Evolutionary conservation across 202 grass and related monocot genomes (phyloP).

Genomic region (Saccharum hybrid): DNA sequence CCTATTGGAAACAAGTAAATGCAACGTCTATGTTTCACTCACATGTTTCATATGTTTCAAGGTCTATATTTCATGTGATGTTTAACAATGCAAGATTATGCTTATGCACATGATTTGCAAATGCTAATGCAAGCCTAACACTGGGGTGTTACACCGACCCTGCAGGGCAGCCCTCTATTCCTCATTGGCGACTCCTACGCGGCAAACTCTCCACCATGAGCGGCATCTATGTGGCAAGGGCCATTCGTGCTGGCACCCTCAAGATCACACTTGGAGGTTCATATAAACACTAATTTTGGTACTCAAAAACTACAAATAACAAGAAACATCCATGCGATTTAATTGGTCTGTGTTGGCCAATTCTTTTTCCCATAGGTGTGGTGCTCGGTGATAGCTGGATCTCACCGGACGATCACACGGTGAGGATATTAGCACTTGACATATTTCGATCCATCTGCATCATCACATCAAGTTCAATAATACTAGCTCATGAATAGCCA

Average conservation of each 20-base stretch:
- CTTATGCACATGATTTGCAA: no score
- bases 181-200: slow-evolving; percentile 81
- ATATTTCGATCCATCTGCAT: neutral
- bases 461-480: neutral
- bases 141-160: neutral
- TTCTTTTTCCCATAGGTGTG: neutral
- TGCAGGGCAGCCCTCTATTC: slow-evolving; percentile 74
- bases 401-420: neutral
- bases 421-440: neutral
- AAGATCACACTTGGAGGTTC: slow-evolving; percentile 66
- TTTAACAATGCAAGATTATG: no score
- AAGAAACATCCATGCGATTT: neutral
- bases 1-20: no score
- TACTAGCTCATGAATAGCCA: neutral
- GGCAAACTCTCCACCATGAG: slow-evolving; percentile 57
- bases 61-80: no score
- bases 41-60: no score
- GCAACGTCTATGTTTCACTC: no score
- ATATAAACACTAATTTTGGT: neutral
- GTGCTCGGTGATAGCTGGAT: slow-evolving; percentile 3
- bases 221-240: slow-evolving; percentile 54
- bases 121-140: no score
- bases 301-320: neutral
- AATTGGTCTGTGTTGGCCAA: neutral
- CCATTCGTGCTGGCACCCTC: slow-evolving; percentile 53